Base-by-base conservation (phyloP, 2,329 filamentous ascomycete genomes). In the Trichoderma simmonsii region DNA sequence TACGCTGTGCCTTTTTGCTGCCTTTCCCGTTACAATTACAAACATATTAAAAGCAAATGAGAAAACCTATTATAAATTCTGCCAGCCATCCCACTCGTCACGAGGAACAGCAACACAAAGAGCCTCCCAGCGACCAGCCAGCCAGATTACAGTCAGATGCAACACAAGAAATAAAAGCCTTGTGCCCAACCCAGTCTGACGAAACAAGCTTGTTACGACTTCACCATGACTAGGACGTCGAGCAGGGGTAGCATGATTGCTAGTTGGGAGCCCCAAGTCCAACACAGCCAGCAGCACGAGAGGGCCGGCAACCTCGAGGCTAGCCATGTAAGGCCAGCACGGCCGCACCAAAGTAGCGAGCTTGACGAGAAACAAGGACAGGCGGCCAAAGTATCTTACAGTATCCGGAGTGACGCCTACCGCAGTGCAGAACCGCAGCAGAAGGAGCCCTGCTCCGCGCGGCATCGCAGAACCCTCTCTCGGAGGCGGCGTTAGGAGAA, bases 281-380 rank as follows among this genome's bases (percentile, higher is more conserved):
- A 94, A 76, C 1, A 87, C 89, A 9, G 93, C 93, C 8, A 95
- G 80, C 4, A 87, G 81, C 5, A 97, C 82, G 2, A 97, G 83
- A 3, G 92, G 89, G 75, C 91, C 90, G 5, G 89, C 85, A 5
- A 94, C 81, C 79, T 87, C 87, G 7, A 89, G 83, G 59, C 87
- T 90, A n/a, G 89, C 85, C 57, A 90, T 89, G 71, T 90, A 90
- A 0, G 94, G 94, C 79, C 89, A 89, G 79, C 94, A 97, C 1
- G 91, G 88, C 61, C 87, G 85, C 3, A 87, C 85, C 11, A 96
- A 81, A 0, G 89, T 89, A 14, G 86, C 82, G 9, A 94, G 82
- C 80, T 97, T 97, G 64, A 87, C 75, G 6, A 91, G 79, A 76
- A 97, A 95, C 1, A 95, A 76, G 1, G 80, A 76, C 3, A 93